Conservation (phyloP, 179 eudicot genomes). For the Camellia oleifera region DNA sequence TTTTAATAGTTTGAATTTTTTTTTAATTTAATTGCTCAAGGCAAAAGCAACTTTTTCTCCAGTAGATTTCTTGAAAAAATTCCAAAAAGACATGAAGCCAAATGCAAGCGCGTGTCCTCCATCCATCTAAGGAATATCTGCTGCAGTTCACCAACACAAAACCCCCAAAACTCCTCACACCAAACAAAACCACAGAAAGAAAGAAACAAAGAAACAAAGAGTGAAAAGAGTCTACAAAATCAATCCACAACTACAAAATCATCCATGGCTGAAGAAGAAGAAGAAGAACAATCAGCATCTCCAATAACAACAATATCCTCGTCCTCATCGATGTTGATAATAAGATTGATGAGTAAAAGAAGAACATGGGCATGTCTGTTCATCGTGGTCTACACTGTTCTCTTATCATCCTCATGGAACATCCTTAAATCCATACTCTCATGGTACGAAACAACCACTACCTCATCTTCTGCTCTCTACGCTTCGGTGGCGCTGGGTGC, state of each 20-base stretch:
- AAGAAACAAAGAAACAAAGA: no score
- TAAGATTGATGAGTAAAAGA: slow-evolving; percentile 62
- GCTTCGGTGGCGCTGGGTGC: slow-evolving; percentile 61
- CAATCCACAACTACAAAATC: not conserved
- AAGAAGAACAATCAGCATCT: not conserved
- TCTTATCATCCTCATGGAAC: slow-evolving; percentile 65
- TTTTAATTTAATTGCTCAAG: no score
- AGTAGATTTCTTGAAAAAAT: no score
- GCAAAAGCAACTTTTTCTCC: no score
- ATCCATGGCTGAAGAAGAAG: slow-evolving; percentile 7
- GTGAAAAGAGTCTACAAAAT: no score
- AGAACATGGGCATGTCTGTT: slow-evolving; percentile 73
- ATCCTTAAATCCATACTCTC: slow-evolving; percentile 52
- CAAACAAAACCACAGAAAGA: no score
- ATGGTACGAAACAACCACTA: slow-evolving; percentile 45
- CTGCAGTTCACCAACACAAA: no score
- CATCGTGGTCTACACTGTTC: slow-evolving; percentile 49
- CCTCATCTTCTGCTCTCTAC: slow-evolving; percentile 54
- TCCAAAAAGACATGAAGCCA: no score
- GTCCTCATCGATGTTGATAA: slow-evolving; percentile 24
- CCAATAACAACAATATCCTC: not conserved
- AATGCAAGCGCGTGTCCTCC: no score
- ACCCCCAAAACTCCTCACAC: no score
- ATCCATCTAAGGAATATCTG: no score
- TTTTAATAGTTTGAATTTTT: no score